phyloP scores from a whole-genome alignment of 2,329 filamentous ascomycete genomes.

The Aspergillus quadrilineatus region DNA sequence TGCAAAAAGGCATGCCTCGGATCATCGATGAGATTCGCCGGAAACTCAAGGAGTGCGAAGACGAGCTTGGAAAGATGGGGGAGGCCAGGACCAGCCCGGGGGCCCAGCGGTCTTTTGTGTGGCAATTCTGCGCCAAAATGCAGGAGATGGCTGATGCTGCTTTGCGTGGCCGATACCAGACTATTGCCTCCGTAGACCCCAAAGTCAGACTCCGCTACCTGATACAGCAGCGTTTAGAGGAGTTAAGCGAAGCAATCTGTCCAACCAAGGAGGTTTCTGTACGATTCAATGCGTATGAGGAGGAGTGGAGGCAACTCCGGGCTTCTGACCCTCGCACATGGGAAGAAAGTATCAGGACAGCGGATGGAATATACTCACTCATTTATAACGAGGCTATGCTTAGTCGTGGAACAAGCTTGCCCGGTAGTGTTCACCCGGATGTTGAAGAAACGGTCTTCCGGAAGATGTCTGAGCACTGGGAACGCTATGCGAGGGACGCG shows the following conservation, averaged over 20 bases:
- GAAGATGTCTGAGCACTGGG: conserved; percentile 14
- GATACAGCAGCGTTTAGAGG: not conserved
- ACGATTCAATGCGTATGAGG: not conserved
- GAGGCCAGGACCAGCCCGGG: conserved; percentile 5
- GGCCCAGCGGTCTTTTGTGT: conserved; percentile 13
- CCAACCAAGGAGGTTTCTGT: not conserved
- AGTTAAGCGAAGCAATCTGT: not conserved
- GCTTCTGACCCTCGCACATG: not conserved
- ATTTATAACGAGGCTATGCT: conserved; percentile 17
- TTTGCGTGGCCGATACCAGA: conserved; percentile 17
- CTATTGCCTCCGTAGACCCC: conserved; percentile 10
- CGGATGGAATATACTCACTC: not conserved
- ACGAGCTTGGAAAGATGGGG: conserved; percentile 1
- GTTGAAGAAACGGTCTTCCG: conserved; percentile 16
- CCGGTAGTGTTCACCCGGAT: conserved; percentile 16
- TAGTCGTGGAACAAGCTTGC: conserved; percentile 13
- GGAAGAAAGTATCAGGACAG: not conserved
- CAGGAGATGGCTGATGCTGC: conserved; percentile 17
- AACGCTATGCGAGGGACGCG: not conserved
- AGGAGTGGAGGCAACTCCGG: not conserved
- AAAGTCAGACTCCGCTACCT: conserved; percentile 7
- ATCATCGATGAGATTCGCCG: conserved; percentile 17
- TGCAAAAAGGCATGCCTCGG: conserved; percentile 16
- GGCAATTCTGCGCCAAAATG: conserved; percentile 17
- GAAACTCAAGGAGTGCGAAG: conserved; percentile 8